phyloP scores from a whole-genome alignment of 257 asterid species.

The Rhazya stricta region DNA sequence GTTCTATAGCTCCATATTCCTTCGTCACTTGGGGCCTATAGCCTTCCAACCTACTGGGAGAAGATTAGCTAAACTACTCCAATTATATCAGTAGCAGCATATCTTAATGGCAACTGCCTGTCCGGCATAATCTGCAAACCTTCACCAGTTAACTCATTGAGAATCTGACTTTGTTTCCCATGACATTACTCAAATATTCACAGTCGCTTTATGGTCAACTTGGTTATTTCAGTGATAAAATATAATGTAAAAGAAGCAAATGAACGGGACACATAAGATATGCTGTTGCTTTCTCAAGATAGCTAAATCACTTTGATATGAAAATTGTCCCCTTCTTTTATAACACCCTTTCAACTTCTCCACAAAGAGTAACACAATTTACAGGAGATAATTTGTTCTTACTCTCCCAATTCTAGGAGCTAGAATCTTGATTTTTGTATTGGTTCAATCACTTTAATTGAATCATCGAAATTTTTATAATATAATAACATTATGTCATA shows the following conservation, averaged over 20 bases:
- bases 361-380: background rate
- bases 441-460: too few species aligned
- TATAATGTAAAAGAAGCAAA: background rate
- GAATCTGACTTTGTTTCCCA: background rate
- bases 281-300: constrained; percentile 7
- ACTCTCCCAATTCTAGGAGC: background rate
- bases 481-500: too few species aligned
- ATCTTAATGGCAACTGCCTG: constrained; percentile 15
- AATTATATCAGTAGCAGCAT: background rate
- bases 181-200: background rate
- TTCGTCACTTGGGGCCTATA: constrained; percentile 12
- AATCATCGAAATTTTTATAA: too few species aligned
- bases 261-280: background rate
- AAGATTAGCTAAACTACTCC: constrained; percentile 4
- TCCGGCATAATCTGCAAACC: constrained; percentile 16
- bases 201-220: background rate
- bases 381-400: too few species aligned
- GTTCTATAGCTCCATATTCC: constrained; percentile 14
- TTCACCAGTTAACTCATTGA: background rate
- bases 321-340: background rate
- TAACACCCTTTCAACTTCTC: too few species aligned
- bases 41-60: constrained; percentile 19
- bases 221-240: background rate
- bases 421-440: too few species aligned
- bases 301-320: background rate